A percentile compares a stretch with the other conserved stretches of the same genome.
phyloP scores from a whole-genome alignment of 2,329 filamentous ascomycete genomes.

The Arthrobotrys sinensis region DNA sequence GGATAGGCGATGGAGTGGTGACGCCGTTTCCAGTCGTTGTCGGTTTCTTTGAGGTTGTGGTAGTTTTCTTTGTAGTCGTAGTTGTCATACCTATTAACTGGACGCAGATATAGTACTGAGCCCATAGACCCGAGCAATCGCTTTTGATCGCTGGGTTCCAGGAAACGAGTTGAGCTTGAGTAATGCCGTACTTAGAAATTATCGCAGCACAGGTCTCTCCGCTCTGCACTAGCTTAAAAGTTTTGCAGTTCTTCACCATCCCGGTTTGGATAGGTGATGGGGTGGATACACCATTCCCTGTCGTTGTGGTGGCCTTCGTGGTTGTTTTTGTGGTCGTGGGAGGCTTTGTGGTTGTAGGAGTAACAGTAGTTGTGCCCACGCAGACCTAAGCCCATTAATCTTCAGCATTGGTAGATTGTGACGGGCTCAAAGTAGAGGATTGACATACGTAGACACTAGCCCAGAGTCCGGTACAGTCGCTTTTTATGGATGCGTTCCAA shows the following conservation, averaged over 20 bases:
- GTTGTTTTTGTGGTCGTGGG: conserved; percentile 6
- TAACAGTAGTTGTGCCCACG: background rate
- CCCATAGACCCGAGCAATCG: conserved; percentile 12
- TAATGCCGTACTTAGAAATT: conserved; percentile 1
- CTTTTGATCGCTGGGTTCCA: conserved; percentile 30
- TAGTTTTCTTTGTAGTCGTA: background rate
- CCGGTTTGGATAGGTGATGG: conserved; percentile 11
- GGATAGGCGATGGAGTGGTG: conserved; percentile 12
- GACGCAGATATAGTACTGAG: conserved; percentile 26
- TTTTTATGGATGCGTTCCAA: background rate
- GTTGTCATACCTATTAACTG: background rate
- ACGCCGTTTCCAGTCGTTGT: conserved; percentile 7
- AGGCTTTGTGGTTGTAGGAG: background rate
- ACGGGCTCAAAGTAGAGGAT: too few relatives aligned
- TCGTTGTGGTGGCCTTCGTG: background rate
- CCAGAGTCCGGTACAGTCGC: conserved; percentile 12
- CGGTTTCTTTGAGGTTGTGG: background rate
- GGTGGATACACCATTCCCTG: conserved; percentile 1
- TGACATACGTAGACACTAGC: conserved; percentile 14
- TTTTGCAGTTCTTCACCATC: conserved; percentile 4
- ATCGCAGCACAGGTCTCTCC: conserved; percentile 27
- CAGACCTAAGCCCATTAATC: background rate
- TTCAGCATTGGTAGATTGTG: background rate
- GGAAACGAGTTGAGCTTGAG: background rate
- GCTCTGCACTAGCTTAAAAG: conserved; percentile 1